Conservation (phyloP, 305 asterid species). For the Fraxinus paxiana region DNA sequence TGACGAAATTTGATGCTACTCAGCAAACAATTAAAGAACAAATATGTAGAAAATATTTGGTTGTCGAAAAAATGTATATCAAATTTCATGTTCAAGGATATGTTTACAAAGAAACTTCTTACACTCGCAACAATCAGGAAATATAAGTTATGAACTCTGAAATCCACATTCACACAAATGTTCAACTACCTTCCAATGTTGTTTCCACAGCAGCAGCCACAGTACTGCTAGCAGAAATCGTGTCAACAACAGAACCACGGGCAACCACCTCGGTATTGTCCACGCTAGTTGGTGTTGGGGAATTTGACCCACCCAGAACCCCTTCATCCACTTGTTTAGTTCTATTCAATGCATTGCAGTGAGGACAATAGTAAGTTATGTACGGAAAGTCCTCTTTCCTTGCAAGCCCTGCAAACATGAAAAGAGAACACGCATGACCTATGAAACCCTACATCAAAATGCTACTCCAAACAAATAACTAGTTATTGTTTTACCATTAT, state of each 20-base stretch:
- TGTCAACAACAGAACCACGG: slow-evolving; percentile 21
- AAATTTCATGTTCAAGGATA: not conserved
- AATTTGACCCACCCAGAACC: slow-evolving; percentile 33
- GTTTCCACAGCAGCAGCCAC: slow-evolving; percentile 19
- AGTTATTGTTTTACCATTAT: slow-evolving; percentile 29
- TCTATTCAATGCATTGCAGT: slow-evolving; percentile 47
- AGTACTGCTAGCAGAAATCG: slow-evolving; percentile 24
- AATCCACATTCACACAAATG: not conserved
- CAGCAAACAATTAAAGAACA: not conserved
- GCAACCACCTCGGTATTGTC: slow-evolving; percentile 29
- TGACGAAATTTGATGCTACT: not conserved
- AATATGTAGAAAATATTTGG: not conserved
- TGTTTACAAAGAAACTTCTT: not conserved
- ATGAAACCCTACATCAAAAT: not conserved
- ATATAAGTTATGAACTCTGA: not conserved
- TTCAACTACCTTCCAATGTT: not conserved
- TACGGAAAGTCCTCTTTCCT: slow-evolving; percentile 51
- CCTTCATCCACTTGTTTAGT: slow-evolving; percentile 32
- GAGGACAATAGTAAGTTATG: slow-evolving; percentile 54
- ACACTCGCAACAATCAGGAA: not conserved
- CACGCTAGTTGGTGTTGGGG: slow-evolving; percentile 28
- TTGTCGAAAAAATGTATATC: not conserved
- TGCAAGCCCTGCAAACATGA: slow-evolving; percentile 41
- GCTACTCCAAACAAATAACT: not conserved
- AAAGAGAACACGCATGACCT: not conserved